Base-by-base conservation (phyloP, 225 moss, liverwort and hornwort genomes). In the Physcomitrellopsis africana region DNA sequence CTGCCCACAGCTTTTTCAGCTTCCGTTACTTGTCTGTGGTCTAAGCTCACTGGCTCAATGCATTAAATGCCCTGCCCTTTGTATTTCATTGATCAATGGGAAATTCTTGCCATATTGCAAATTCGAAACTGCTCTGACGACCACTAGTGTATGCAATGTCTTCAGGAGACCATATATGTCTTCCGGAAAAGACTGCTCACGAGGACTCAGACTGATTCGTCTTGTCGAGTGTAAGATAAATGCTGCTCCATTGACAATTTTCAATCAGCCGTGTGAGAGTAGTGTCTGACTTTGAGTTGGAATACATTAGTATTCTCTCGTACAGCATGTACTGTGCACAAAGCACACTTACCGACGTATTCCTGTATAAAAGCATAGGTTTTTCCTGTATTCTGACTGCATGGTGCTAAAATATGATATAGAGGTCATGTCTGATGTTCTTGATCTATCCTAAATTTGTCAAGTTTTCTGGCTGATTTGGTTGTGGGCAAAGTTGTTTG, bases 81-180 rank as follows among this genome's bases (percentile, higher is more conserved):
- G 0, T 49, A 49, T 49, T 49, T 15, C 48, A 13, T 49, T 49
- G 5, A 11, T 15, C 3, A 5, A 49, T 49, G 11, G 48, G 12
- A 3, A 49, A 55, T 46, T 5, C 0, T 2, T 22, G 6, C 8
- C 6, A 41, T 17, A 8, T 18, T 57, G 8, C 42, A 37, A 37
- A 37, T 37, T 37, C 37, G 48, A 3, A 1, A 26, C 10, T 49
- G 15, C 17, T 37, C 57, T 80, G 60, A 80, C n/a, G 1, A 53
- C 20, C 41, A 71, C 19, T 62, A 15, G 9, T 59, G 11, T 51
- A 29, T 32, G 60, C 64, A 26, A 16, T 23, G 11, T 71, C 32
- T 70, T 58, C 77, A 85, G 85, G 85, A 58, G 85, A 88, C 24
- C 67, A 85, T 16, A 65, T 88, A 23, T 72, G 42, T 60, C 62